Conservation (phyloP, 345 rosid genomes). For the Hibiscus syriacus region DNA sequence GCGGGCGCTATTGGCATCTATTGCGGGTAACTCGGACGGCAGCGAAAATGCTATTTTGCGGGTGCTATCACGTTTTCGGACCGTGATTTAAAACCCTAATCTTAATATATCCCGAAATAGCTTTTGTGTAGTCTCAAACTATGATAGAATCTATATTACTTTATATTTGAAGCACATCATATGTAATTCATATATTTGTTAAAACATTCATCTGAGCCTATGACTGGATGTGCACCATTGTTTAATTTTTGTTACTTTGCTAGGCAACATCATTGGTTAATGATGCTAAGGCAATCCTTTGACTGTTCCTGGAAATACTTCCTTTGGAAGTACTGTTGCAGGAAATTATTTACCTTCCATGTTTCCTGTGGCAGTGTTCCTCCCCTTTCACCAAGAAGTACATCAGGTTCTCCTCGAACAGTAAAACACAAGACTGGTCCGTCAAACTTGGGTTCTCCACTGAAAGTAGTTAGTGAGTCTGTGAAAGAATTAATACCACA, state of each 20-base stretch:
- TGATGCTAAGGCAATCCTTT: constrained; percentile 77
- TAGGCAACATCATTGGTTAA: constrained; percentile 69
- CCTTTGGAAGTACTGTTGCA: constrained; percentile 44
- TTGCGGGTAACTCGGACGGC: too few species aligned
- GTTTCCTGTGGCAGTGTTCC: constrained; percentile 95
- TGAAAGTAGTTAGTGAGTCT: constrained; percentile 74
- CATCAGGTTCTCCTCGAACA: constrained; percentile 84
- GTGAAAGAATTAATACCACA: constrained; percentile 81
- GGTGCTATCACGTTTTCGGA: too few species aligned
- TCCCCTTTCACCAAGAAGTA: constrained; percentile 91
- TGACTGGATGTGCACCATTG: neutral
- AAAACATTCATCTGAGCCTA: neutral
- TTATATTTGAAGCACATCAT: too few species aligned
- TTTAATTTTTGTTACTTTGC: neutral
- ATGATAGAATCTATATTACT: too few species aligned
- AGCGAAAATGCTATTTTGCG: too few species aligned
- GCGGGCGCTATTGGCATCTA: too few species aligned
- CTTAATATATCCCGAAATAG: too few species aligned
- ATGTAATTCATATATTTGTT: neutral
- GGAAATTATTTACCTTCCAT: constrained; percentile 77
- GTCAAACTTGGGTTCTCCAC: constrained; percentile 80
- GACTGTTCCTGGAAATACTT: constrained; percentile 57
- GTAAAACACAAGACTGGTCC: constrained; percentile 68
- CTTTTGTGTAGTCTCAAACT: too few species aligned
- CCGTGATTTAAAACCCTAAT: too few species aligned